Base-by-base conservation (phyloP, 1,284 basidiomycete species). In the Sanguinoderma infundibulare region DNA sequence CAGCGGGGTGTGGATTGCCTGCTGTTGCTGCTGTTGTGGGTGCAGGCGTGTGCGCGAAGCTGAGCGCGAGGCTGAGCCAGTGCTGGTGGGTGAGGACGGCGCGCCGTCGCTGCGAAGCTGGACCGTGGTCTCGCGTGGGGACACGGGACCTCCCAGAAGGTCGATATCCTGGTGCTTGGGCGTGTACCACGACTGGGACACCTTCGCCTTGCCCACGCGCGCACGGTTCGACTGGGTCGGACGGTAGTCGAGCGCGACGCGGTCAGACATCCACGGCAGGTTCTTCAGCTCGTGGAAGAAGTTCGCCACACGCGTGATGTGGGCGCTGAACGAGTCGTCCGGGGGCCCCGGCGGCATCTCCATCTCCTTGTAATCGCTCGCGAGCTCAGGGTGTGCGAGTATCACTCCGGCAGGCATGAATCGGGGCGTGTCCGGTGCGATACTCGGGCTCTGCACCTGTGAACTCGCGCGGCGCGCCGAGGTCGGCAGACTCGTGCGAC, bases 291-390 rank as follows among this genome's bases (percentile, higher is more conserved):
- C 72, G 17, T 66, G 66, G 52, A 78, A 42, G 68, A 76, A 76
- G 50, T 68, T 67, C 26, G 66, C 65, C 22, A 75, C 59, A 32
- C 71, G 70, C 46, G 71, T 63, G 62, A 74, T 39, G 56, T 74
- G 74, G n/a, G 72, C 69, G 47, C 67, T 67, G 38, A 74, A 57
- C 4, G 74, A 72, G 32, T 71, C 69, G 49, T 75, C 72, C 5
- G 63, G 61, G 5, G 65, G 61, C 4, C 60, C 62, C 22, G 66
- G 57, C 1, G 71, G 70, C 14, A 65, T 53, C 24, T 65, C 66
- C 75, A 77, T 77, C 53, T 71, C 71, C 14, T 61, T 67, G 60
- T 78, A 78, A 61, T 78, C 76, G n/a, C 66, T 62, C 5, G 74
- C 65, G 1, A 56, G 72, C 10, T 56, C 65, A 3, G 72, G 72